phyloP scores from a whole-genome alignment of 2,329 filamentous ascomycete species.

The Pyricularia pennisetigena region DNA sequence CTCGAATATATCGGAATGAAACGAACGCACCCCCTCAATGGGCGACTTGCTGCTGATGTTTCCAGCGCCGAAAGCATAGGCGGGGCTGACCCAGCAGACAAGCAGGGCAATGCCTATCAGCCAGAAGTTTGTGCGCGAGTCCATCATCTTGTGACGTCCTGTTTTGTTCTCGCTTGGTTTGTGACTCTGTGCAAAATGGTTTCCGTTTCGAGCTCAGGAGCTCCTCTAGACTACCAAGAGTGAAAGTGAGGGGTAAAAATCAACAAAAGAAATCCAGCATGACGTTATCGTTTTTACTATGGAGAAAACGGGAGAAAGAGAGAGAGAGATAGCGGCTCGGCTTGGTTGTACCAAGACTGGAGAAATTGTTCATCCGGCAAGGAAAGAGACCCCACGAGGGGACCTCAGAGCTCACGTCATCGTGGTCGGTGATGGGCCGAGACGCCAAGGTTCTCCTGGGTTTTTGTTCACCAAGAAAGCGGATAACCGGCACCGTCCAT shows the following conservation, averaged over 20 bases:
- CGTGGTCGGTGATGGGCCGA: background rate
- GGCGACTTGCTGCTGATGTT: slow-evolving; percentile 77
- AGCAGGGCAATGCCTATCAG: slow-evolving; percentile 49
- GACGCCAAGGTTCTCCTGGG: background rate
- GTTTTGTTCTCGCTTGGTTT: background rate
- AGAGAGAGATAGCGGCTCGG: background rate
- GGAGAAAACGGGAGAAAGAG: background rate
- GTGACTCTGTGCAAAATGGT: background rate
- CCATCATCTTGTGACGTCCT: slow-evolving; percentile 29
- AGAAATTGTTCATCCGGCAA: background rate
- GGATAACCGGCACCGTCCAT: background rate
- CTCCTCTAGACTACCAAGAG: background rate
- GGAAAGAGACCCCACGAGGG: background rate
- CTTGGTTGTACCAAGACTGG: background rate
- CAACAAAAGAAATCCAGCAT: background rate
- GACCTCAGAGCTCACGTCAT: background rate
- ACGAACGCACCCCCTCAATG: slow-evolving; percentile 48
- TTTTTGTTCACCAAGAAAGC: background rate
- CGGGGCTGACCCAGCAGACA: slow-evolving; percentile 56
- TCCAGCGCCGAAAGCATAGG: slow-evolving; percentile 74
- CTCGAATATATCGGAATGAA: background rate
- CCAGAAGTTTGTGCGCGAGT: slow-evolving; percentile 36
- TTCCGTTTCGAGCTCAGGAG: background rate
- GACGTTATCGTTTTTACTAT: background rate
- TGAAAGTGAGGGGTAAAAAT: background rate